These are phyloP conservation scores for Suhomyces xylopsoci DNA, from an alignment of 805 yeast genomes.

Conservation along the genomic window DNA sequence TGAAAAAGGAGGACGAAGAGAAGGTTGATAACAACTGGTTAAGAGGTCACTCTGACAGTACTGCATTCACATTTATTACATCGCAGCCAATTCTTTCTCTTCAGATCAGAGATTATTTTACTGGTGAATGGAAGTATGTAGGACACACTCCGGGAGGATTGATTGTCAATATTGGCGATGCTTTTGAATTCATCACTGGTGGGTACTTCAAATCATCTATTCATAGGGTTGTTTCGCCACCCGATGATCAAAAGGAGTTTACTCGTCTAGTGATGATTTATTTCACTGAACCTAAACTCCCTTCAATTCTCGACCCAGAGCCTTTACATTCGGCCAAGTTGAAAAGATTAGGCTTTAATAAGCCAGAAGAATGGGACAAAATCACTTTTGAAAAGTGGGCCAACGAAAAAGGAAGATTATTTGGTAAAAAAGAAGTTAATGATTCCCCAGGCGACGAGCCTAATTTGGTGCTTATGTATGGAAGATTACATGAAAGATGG, in stretches of 20 bases:
- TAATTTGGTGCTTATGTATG: slow-evolving; percentile 34
- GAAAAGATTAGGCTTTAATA: slow-evolving; percentile 9
- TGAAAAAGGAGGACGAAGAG: slow-evolving; percentile 21
- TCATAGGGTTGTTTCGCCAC: slow-evolving; percentile 14
- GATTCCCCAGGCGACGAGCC: slow-evolving; percentile 35
- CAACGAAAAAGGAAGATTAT: slow-evolving; percentile 44
- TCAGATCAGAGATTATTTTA: slow-evolving; percentile 28
- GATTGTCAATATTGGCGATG: slow-evolving; percentile 29
- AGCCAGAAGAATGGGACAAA: slow-evolving; percentile 27
- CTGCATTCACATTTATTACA: slow-evolving; percentile 30
- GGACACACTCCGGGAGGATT: slow-evolving; percentile 28
- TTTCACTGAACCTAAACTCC: slow-evolving; percentile 14
- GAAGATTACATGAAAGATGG: slow-evolving; percentile 45
- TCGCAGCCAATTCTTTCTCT: slow-evolving; percentile 30
- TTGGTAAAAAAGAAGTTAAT: slow-evolving; percentile 39
- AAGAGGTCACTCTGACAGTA: slow-evolving; percentile 31
- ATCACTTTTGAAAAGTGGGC: slow-evolving; percentile 29
- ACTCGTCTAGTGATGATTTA: slow-evolving; percentile 13
- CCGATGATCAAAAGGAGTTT: slow-evolving; percentile 13
- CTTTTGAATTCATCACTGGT: slow-evolving; percentile 31
- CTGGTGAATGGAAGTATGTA: slow-evolving; percentile 30
- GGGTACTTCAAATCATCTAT: slow-evolving; percentile 18
- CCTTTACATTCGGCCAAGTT: slow-evolving; percentile 12
- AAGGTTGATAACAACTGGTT: slow-evolving; percentile 27
- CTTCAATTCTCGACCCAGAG: slow-evolving; percentile 13